Base-by-base conservation (phyloP, 345 rosid species). In the Salix udensis region DNA sequence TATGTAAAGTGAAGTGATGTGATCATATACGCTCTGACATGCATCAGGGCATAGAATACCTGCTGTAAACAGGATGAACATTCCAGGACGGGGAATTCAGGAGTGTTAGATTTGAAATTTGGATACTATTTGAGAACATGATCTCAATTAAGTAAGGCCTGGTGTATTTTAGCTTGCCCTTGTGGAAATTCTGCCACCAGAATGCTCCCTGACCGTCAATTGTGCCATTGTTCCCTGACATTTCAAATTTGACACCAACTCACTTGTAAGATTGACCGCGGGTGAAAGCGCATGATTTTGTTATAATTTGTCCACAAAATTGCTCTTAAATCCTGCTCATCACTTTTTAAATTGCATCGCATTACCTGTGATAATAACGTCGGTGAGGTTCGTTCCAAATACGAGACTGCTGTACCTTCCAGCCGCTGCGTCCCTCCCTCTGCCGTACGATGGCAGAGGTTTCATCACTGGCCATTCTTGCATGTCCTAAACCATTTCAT, bases 181-280 rank as follows among this genome's bases (percentile, higher is more conserved):
- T 83, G 72, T 92, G 96, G 82, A 91, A 94, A 15, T 85, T 75
- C 77, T 91, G 94, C 98, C 98, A 94, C 98, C 98, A 94, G 78
- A 85, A 80, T 23, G 92, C 90, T 23, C 98, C 98, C 77, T 94
- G 98, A 15, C 98, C 97, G 44, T 92, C 94, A 39, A 94, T 86
- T 2, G 98, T 94, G 16, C 95, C 98, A 73, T 92, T 94, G 36
- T 86, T 79, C 72, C 98, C 98, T 91, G 80, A 60, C 11, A 73
- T 14, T 13, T 55, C 46, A 23, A n/a, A 67, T n/a, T 69, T 69
- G 14, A n/a, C 50, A 7, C 71, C 30, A 42, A 26, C 23, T 3
- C 24, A 9, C 2, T 60, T 21, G 24, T 60, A 64, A 28, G 30
- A 26, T 28, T 30, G 39, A 64, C 18, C 52, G 18, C 52, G 14